Evolutionary conservation across 352 stramenopile species (phyloP).

Genomic region (Globisporangium polare): DNA sequence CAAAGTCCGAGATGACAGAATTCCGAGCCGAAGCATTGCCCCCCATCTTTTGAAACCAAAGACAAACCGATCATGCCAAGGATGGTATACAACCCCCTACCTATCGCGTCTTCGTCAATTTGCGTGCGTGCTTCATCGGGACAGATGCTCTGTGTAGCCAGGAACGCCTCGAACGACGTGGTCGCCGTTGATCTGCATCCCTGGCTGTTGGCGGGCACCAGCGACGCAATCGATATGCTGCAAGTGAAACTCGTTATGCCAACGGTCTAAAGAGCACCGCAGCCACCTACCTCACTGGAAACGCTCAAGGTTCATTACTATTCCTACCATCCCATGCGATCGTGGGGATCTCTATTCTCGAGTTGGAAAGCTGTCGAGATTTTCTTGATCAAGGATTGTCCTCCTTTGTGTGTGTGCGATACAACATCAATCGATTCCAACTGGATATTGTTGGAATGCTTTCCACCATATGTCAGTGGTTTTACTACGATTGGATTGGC

Average conservation of each 20-base stretch:
- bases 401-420: neutral
- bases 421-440: neutral
- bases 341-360: neutral
- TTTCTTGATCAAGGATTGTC: neutral
- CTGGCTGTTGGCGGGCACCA: conserved; percentile 1
- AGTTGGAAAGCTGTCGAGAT: neutral
- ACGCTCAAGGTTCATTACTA: neutral
- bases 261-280: too few relatives aligned
- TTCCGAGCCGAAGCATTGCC: too few relatives aligned
- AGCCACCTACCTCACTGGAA: neutral
- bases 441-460: too few relatives aligned
- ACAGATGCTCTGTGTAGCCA: neutral
- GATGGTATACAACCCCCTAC: neutral
- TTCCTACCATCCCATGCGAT: neutral
- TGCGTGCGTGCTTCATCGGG: neutral
- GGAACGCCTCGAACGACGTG: neutral
- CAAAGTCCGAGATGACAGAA: conserved; percentile 13
- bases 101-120: neutral
- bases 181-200: neutral
- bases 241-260: neutral
- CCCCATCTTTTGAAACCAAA: neutral
- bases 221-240: neutral
- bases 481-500: too few relatives aligned
- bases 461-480: too few relatives aligned
- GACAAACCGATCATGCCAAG: neutral